These are phyloP conservation scores for Bathelium albidoporum DNA, from an alignment of 495 filamentous ascomycete species.

Conservation along the genomic window DNA sequence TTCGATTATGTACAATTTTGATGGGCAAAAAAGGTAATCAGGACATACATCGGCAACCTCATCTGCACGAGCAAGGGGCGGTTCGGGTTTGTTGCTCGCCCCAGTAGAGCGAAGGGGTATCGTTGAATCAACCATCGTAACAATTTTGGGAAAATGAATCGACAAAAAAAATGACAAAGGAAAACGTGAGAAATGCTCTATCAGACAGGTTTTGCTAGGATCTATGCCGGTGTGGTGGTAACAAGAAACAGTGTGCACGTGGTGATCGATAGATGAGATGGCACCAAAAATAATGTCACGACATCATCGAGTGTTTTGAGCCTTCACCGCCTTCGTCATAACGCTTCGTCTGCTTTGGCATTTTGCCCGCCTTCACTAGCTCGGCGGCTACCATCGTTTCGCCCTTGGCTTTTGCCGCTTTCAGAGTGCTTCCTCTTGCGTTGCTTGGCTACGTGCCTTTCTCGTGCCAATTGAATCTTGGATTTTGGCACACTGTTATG, in stretches of 20 bases:
- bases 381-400: not conserved
- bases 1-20: constrained; percentile 1
- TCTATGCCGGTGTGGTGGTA: too few species aligned
- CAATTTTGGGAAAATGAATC: constrained; percentile 9
- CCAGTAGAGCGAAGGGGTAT: constrained; percentile 8
- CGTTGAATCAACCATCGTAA: not conserved
- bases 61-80: constrained; percentile 36
- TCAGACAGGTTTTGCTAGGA: too few species aligned
- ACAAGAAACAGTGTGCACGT: too few species aligned
- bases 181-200: not conserved
- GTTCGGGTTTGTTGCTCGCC: constrained; percentile 14
- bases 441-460: constrained; percentile 27
- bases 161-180: constrained; percentile 3
- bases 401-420: not conserved
- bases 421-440: not conserved
- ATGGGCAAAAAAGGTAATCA: not conserved
- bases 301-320: not conserved
- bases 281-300: not conserved
- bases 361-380: not conserved
- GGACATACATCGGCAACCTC: constrained; percentile 47
- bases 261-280: not conserved
- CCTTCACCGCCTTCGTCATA: constrained; percentile 5
- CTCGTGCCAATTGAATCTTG: constrained; percentile 30
- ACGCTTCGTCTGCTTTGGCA: not conserved
- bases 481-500: constrained; percentile 15